phyloP scores from a whole-genome alignment of 495 filamentous ascomycete species.

The Extremus antarcticus region DNA sequence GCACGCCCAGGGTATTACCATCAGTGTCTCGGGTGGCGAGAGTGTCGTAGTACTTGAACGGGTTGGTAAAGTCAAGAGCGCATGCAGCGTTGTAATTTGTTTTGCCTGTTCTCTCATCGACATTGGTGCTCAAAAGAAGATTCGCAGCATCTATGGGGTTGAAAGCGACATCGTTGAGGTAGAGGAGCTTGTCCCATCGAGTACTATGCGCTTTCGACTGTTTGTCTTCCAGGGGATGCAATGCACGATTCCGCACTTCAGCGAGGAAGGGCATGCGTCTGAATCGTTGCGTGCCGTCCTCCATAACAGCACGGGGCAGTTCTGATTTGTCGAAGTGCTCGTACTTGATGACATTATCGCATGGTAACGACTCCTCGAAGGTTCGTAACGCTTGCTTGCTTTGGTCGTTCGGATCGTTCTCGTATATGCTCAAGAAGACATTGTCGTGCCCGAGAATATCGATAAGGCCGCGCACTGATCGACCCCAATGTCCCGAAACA shows the following conservation, averaged over 20 bases:
- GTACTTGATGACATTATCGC: constrained; percentile 41
- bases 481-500: constrained; percentile 55
- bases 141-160: constrained; percentile 58
- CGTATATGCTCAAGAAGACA: constrained; percentile 53
- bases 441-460: constrained; percentile 47
- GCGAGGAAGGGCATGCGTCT: constrained; percentile 71
- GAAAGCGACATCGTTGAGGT: constrained; percentile 68
- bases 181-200: constrained; percentile 59
- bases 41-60: constrained; percentile 73
- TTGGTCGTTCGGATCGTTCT: constrained; percentile 51
- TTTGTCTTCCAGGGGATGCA: constrained; percentile 48
- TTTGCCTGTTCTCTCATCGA: constrained; percentile 39
- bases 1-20: constrained; percentile 57
- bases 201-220: constrained; percentile 24
- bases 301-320: constrained; percentile 47
- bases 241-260: constrained; percentile 63
- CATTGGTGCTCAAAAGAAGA: constrained; percentile 65
- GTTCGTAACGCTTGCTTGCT: constrained; percentile 34
- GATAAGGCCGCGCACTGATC: constrained; percentile 50
- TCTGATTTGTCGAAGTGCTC: constrained; percentile 41
- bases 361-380: constrained; percentile 34
- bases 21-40: constrained; percentile 66
- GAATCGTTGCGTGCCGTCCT: constrained; percentile 48
- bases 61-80: constrained; percentile 63
- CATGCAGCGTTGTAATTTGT: constrained; percentile 67